phyloP scores from a whole-genome alignment of 768 basidiomycete genomes.

The Lactarius sp. region DNA sequence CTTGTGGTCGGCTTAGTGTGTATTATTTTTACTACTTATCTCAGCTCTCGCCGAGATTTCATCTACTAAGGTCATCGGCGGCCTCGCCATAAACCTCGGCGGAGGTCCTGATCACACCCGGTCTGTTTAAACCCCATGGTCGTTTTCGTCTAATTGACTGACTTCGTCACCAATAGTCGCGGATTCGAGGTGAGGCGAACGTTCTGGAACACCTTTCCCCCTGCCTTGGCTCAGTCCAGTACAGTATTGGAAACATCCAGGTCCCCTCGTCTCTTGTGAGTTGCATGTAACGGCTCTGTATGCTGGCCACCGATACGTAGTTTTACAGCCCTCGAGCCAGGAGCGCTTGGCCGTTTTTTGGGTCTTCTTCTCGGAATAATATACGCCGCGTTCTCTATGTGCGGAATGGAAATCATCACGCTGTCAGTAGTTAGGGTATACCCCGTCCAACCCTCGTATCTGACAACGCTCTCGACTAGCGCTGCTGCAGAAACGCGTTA shows the following conservation, averaged over 20 bases:
- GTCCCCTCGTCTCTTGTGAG: slow-evolving; percentile 23
- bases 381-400: slow-evolving; percentile 24
- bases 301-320: not conserved
- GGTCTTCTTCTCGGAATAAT: slow-evolving; percentile 23
- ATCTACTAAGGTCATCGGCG: slow-evolving; percentile 20
- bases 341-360: slow-evolving; percentile 21
- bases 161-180: slow-evolving; percentile 9
- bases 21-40: not conserved
- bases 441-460: not conserved
- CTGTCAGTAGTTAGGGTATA: slow-evolving; percentile 9
- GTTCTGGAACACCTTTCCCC: not conserved
- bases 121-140: not conserved
- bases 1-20: slow-evolving; percentile 24
- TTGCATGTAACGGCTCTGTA: not conserved
- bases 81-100: slow-evolving; percentile 22
- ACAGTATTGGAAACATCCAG: slow-evolving; percentile 25
- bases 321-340: slow-evolving; percentile 21
- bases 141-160: not conserved
- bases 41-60: not conserved
- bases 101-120: slow-evolving; percentile 25
- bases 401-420: slow-evolving; percentile 25
- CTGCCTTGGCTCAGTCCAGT: not conserved
- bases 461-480: slow-evolving; percentile 10
- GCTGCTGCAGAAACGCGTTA: slow-evolving; percentile 26
- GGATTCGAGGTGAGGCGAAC: slow-evolving; percentile 20